These are phyloP conservation scores for Larix sibirica DNA, from an alignment of 83 land plant species.

Conservation along the genomic window DNA sequence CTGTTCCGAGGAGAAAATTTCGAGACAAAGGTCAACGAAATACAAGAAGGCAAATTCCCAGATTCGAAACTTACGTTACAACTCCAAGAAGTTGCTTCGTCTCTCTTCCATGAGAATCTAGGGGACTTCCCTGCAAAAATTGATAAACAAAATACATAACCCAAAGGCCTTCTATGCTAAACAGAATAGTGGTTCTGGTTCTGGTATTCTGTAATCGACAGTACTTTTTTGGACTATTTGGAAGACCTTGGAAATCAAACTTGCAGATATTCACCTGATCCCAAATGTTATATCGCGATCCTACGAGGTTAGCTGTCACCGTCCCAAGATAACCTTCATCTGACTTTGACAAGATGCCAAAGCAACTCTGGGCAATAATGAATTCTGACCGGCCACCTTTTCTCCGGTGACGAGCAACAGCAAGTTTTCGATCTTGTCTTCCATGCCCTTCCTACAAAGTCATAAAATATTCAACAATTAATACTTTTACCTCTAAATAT, in stretches of 20 bases:
- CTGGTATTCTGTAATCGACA: too few species aligned
- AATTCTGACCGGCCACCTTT: constrained; percentile 70
- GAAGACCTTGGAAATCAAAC: constrained; percentile 10
- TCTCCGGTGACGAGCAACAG: constrained; percentile 67
- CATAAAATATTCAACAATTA: not conserved
- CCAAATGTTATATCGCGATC: constrained; percentile 78
- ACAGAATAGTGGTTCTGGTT: too few species aligned
- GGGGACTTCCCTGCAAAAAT: constrained; percentile 33
- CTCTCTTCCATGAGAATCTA: constrained; percentile 25
- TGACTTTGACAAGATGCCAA: constrained; percentile 35
- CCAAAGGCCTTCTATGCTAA: not conserved
- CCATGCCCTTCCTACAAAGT: constrained; percentile 77
- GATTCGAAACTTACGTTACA: constrained; percentile 44
- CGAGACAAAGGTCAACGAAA: not conserved
- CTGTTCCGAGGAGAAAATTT: not conserved
- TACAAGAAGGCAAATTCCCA: not conserved
- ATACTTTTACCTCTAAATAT: not conserved
- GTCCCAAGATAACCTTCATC: constrained; percentile 72
- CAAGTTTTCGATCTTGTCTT: constrained; percentile 73
- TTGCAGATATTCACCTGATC: constrained; percentile 37
- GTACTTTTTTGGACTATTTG: not conserved
- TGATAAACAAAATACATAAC: not conserved
- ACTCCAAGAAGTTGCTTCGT: constrained; percentile 59
- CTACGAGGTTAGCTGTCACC: constrained; percentile 65
- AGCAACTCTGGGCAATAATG: constrained; percentile 53